Conservation (phyloP, 2,329 filamentous ascomycete species). For the Dactylellina leptospora region DNA sequence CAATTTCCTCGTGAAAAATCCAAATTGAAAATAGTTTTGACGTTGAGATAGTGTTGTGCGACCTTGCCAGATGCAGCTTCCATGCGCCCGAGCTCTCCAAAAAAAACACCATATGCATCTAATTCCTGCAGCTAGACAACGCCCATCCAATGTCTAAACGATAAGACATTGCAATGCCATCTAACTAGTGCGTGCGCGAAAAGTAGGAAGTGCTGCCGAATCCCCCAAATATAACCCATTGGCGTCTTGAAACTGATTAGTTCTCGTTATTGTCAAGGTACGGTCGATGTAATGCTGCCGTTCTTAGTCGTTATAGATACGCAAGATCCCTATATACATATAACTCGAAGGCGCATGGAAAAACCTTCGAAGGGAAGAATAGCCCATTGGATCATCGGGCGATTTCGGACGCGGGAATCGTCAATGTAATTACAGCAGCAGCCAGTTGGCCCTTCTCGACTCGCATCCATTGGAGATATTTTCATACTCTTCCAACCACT, state of each 20-base stretch:
- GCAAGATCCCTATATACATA: background rate
- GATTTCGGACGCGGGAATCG: slow-evolving; percentile 31
- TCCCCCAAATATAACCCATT: slow-evolving; percentile 11
- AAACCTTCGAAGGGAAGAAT: background rate
- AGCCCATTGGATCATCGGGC: slow-evolving; percentile 10
- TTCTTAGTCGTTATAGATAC: background rate
- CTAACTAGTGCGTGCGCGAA: no score
- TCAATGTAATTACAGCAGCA: background rate
- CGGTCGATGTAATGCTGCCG: background rate
- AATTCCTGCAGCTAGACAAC: background rate
- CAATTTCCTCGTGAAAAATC: background rate
- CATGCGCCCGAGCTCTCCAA: slow-evolving; percentile 20
- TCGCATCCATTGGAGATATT: background rate
- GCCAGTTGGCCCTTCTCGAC: background rate
- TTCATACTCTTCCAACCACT: background rate
- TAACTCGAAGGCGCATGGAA: background rate
- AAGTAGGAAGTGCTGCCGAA: slow-evolving; percentile 28
- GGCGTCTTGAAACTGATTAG: background rate
- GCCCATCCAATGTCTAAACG: no score
- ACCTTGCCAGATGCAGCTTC: slow-evolving; percentile 12
- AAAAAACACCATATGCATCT: background rate
- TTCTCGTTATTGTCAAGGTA: background rate
- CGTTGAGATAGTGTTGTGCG: slow-evolving; percentile 39
- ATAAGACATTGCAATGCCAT: no score
- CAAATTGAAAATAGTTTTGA: background rate